A percentile compares a stretch with the other conserved stretches of the same genome.
Evolutionary conservation across 2,329 filamentous ascomycete genomes (phyloP).

Genomic region (Phialocephala subalpina): DNA sequence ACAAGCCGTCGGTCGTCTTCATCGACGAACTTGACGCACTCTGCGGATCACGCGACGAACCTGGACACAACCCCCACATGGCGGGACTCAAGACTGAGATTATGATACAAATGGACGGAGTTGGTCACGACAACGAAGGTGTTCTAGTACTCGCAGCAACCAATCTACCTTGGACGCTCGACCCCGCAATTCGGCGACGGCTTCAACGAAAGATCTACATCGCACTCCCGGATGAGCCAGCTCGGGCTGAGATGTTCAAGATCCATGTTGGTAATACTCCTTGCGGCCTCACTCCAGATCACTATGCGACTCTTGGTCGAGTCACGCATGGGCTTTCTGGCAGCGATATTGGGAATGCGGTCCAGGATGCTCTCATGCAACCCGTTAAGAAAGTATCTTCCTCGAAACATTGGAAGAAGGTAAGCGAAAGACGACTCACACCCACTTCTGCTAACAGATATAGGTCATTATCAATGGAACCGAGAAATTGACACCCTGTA

Average conservation of each 20-base stretch:
- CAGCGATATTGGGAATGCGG: slow-evolving; percentile 17
- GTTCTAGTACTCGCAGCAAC: slow-evolving; percentile 19
- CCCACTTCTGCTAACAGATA: background rate
- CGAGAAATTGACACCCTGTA: slow-evolving; percentile 21
- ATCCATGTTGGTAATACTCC: slow-evolving; percentile 13
- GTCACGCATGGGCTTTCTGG: slow-evolving; percentile 14
- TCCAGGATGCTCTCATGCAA: slow-evolving; percentile 22
- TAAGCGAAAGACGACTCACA: background rate
- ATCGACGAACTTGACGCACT: slow-evolving; percentile 21
- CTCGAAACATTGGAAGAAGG: slow-evolving; percentile 17
- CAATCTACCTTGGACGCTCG: slow-evolving; percentile 18
- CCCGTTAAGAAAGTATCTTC: slow-evolving; percentile 22
- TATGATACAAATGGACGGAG: slow-evolving; percentile 19
- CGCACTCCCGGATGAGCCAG: slow-evolving; percentile 19
- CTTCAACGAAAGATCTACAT: slow-evolving; percentile 19
- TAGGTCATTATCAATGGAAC: background rate
- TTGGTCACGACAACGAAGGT: slow-evolving; percentile 14
- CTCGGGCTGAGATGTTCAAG: slow-evolving; percentile 19
- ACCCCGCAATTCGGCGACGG: slow-evolving; percentile 12
- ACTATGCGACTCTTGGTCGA: slow-evolving; percentile 7
- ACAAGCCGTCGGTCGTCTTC: slow-evolving; percentile 19
- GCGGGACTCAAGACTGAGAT: slow-evolving; percentile 15
- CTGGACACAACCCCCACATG: background rate
- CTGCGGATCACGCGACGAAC: slow-evolving; percentile 9
- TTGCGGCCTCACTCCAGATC: background rate